Conservation (phyloP, 2,329 filamentous ascomycete species). For the Talaromyces verruculosus region DNA sequence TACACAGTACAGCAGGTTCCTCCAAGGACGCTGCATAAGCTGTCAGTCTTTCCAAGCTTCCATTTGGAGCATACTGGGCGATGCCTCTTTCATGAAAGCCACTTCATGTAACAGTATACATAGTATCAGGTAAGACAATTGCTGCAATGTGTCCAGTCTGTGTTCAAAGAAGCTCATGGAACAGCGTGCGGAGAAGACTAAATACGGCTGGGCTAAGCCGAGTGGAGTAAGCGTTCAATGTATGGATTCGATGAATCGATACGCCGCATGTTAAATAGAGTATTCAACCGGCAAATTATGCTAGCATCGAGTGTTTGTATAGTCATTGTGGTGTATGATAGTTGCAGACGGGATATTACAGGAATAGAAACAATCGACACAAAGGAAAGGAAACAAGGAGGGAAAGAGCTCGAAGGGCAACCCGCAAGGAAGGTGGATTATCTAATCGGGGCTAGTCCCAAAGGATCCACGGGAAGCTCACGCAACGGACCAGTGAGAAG, state of each 20-base stretch:
- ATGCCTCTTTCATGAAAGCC: neutral
- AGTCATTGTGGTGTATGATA: neutral
- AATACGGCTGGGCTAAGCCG: constrained; percentile 8
- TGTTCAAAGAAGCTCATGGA: constrained; percentile 15
- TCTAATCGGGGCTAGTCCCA: constrained; percentile 1
- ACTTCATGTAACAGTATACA: too few species aligned
- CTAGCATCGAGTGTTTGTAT: neutral
- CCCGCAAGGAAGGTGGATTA: constrained; percentile 2
- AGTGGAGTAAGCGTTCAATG: constrained; percentile 8
- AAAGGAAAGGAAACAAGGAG: neutral
- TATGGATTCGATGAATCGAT: neutral
- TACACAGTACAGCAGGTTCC: neutral
- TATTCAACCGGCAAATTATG: neutral
- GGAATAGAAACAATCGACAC: neutral
- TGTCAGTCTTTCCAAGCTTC: neutral
- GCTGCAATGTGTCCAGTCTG: neutral
- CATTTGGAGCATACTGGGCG: neutral
- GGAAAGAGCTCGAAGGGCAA: neutral
- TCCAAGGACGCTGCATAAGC: neutral
- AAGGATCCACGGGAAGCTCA: constrained; percentile 7
- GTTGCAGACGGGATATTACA: neutral
- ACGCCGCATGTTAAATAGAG: neutral
- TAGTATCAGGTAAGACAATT: neutral
- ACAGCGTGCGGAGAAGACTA: constrained; percentile 8
- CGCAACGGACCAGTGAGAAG: constrained; percentile 29